Evolutionary conservation across 345 rosid species (phyloP).

Genomic region (Capsella bursapastoris): DNA sequence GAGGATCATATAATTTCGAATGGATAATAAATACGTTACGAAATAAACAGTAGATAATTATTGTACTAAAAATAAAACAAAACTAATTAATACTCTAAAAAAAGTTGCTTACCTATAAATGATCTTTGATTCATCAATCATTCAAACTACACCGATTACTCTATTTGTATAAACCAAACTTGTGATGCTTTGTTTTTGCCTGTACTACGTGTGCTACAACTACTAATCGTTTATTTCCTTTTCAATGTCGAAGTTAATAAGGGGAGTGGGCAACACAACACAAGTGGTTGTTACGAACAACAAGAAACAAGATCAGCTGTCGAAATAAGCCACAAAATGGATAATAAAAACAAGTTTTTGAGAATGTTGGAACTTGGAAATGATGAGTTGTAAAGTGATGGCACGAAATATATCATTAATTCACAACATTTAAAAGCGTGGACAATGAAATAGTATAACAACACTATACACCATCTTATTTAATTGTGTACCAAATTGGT

Average conservation of each 20-base stretch:
- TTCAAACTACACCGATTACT: constrained; percentile 11
- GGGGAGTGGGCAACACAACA: constrained; percentile 41
- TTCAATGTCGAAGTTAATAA: constrained; percentile 28
- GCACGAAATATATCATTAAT: constrained; percentile 25
- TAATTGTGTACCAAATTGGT: constrained; percentile 25
- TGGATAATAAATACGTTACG: no score
- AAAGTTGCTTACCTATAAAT: neutral
- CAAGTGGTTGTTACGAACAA: constrained; percentile 34
- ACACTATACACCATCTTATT: constrained; percentile 1
- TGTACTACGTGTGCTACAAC: constrained; percentile 11
- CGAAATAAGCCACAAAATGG: constrained; percentile 18
- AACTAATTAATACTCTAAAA: neutral
- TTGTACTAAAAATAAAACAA: neutral
- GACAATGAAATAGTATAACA: constrained; percentile 29
- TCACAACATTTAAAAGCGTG: constrained; percentile 30
- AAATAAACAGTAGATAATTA: no score
- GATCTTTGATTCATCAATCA: constrained; percentile 28
- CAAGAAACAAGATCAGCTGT: constrained; percentile 44
- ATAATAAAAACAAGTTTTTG: constrained; percentile 2
- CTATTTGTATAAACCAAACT: constrained; percentile 28
- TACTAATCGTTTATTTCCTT: neutral
- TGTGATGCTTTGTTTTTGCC: constrained; percentile 5
- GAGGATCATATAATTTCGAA: no score
- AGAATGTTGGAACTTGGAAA: constrained; percentile 45
- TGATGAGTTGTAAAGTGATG: constrained; percentile 48